Evolutionary conservation across 208 protist genomes (phyloP), one percentile per base, ranked within the genome.

Genomic region (Naegleria fowleri): DNA sequence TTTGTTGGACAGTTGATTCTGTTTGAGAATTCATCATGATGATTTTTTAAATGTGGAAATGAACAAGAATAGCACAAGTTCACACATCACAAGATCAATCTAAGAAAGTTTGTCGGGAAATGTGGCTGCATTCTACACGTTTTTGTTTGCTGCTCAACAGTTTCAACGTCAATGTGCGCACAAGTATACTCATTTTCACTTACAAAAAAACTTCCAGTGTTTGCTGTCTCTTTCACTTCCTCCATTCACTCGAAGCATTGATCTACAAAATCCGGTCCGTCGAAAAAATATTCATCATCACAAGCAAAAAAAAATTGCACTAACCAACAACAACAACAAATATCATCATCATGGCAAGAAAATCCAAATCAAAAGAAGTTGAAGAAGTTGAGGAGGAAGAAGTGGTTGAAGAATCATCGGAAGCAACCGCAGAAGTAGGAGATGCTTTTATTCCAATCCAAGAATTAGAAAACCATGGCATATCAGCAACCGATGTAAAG

Each of bases 401-500:
- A 76, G 51, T n/a, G 11, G 33, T 33, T 59, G 41, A 19, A 39
- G 85, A 88, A 58, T 40, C 51, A 58, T 7, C 22, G 0, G 7
- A 22, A 9, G 86, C 59, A 76, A 59, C 16, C 6, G 90, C 43
- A 52, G 59, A 91, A 39, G 90, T 83, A 76, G 90, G 36, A 87
- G 5, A 22, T 22, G 25, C 58, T 36, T 91, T 79, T 39, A 76
- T 33, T 59, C 51, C 6, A 13, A 59, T 91, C 67, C 29, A 85
- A 75, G 79, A 91, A 75, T 43, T 91, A 36, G 16, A 91, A 22
- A 96, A 98, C 91, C 93, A 96, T 87, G 97, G 97, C 86, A 97
- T 98, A 48, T 94, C 94, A 11, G 93, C 95, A 7, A 96, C 95
- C 0, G 97, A 98, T 92, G 94, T 98, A 86, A 92, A 93, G 0